A percentile compares a stretch with the other conserved stretches of the same genome.
Evolutionary conservation across 2,329 filamentous ascomycete genomes (phyloP).

Genomic region (Fusarium pseudonygamai): DNA sequence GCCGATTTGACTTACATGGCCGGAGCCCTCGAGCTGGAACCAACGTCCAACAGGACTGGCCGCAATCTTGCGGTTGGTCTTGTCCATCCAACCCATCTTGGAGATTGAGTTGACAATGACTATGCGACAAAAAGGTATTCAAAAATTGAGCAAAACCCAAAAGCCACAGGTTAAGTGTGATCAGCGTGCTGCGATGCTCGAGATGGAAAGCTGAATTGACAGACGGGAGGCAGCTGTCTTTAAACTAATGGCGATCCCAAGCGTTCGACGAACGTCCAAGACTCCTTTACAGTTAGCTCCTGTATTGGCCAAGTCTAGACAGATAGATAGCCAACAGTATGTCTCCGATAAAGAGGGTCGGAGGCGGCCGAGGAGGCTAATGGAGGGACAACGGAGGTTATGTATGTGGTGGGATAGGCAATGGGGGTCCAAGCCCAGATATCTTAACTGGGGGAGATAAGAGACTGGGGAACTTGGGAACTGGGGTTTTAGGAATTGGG

Average conservation of each 20-base stretch:
- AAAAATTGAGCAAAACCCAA: constrained; percentile 11
- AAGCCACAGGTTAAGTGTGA: neutral
- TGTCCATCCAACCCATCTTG: constrained; percentile 60
- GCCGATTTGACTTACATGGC: constrained; percentile 70
- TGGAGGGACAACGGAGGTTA: constrained; percentile 24
- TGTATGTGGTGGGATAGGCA: constrained; percentile 29
- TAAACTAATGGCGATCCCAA: constrained; percentile 14
- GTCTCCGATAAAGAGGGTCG: constrained; percentile 31
- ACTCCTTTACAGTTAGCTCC: constrained; percentile 26
- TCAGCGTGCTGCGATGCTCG: neutral
- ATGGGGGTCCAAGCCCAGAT: constrained; percentile 28
- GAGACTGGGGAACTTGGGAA: constrained; percentile 23
- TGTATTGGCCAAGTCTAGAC: constrained; percentile 3
- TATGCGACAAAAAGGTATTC: constrained; percentile 6
- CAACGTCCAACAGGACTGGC: constrained; percentile 72
- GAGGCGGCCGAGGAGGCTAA: constrained; percentile 9
- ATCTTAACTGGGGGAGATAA: constrained; percentile 35
- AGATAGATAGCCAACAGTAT: constrained; percentile 20
- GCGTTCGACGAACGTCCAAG: constrained; percentile 10
- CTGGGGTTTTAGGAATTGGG: constrained; percentile 17
- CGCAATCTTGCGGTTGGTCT: constrained; percentile 67
- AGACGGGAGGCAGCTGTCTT: constrained; percentile 18
- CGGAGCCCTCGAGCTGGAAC: constrained; percentile 84
- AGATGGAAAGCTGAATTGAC: constrained; percentile 4
- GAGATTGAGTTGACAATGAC: neutral